phyloP scores from a whole-genome alignment of 352 stramenopile species.

The Bremia lactucae region DNA sequence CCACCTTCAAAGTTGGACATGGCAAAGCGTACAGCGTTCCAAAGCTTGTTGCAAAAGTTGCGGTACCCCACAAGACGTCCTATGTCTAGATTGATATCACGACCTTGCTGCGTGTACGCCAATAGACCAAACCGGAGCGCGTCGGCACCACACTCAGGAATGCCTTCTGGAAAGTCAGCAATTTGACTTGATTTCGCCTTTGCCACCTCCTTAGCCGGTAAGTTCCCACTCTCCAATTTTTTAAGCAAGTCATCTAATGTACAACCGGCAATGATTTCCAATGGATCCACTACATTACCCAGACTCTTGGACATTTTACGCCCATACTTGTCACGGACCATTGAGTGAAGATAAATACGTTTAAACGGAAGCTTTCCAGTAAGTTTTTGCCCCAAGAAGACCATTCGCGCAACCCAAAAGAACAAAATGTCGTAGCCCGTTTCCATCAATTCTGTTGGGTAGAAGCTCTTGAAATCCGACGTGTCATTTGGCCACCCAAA shows the following conservation, averaged over 20 bases:
- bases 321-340: conserved; percentile 97
- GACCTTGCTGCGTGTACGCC: conserved; percentile 88
- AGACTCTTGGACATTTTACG: conserved; percentile 99
- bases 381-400: conserved; percentile 93
- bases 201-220: conserved; percentile 94
- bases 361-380: conserved; percentile 95
- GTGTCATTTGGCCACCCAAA: conserved; percentile 73
- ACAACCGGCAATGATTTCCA: conserved; percentile 96
- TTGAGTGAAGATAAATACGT: conserved; percentile 95
- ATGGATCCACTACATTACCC: conserved; percentile 96
- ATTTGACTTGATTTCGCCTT: conserved; percentile 96
- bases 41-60: conserved; percentile 99
- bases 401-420: conserved; percentile 99
- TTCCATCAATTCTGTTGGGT: conserved; percentile 94
- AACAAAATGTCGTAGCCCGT: conserved; percentile 99
- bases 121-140: conserved; percentile 97
- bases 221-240: conserved; percentile 95
- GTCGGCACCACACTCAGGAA: conserved; percentile 97
- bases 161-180: conserved; percentile 97
- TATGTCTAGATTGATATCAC: conserved; percentile 99
- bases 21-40: conserved; percentile 98
- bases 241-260: conserved; percentile 89
- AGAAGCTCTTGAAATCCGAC: conserved; percentile 85
- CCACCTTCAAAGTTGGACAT: conserved; percentile 91
- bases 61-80: conserved; percentile 97